These are phyloP conservation scores for Globisporangium ultimum DNA, from an alignment of 352 stramenopile genomes.

Conservation along the genomic window DNA sequence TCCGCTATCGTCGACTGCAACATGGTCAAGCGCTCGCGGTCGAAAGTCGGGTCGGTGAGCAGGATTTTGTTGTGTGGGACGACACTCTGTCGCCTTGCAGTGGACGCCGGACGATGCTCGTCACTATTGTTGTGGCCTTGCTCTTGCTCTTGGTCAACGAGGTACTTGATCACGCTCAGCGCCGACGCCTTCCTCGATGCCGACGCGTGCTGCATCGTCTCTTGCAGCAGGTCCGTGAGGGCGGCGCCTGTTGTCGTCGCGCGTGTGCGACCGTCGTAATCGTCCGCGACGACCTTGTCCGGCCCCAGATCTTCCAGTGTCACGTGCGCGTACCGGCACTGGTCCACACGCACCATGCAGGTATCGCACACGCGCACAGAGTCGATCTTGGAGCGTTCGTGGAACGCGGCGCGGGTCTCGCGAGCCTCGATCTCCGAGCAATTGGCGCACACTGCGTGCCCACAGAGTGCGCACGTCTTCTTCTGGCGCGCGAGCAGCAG, in stretches of 20 bases:
- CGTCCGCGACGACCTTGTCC: conserved; percentile 5
- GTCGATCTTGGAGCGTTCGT: conserved; percentile 14
- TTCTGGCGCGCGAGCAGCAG: conserved; percentile 6
- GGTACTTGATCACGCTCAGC: conserved; percentile 32
- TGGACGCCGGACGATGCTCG: too few relatives aligned
- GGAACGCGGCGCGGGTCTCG: conserved; percentile 11
- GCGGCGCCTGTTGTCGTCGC: conserved; percentile 4
- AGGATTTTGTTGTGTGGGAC: neutral
- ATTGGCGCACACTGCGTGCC: conserved; percentile 26
- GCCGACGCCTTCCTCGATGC: conserved; percentile 16
- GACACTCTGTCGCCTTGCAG: neutral
- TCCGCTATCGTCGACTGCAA: conserved; percentile 2
- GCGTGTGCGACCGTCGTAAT: neutral
- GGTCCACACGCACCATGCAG: conserved; percentile 25
- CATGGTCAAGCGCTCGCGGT: conserved; percentile 8
- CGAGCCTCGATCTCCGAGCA: conserved; percentile 28
- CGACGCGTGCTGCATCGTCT: conserved; percentile 21
- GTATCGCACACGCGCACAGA: conserved; percentile 21
- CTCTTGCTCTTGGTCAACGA: conserved; percentile 21
- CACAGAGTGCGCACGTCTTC: conserved; percentile 26
- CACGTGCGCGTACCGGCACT: conserved; percentile 18
- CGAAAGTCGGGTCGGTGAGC: conserved; percentile 10
- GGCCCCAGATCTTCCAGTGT: conserved; percentile 8
- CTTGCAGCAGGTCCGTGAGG: conserved; percentile 21
- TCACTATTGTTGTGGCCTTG: too few relatives aligned